Conservation (phyloP, 1,284 basidiomycete species). For the Cutaneotrichosporon sp. region DNA sequence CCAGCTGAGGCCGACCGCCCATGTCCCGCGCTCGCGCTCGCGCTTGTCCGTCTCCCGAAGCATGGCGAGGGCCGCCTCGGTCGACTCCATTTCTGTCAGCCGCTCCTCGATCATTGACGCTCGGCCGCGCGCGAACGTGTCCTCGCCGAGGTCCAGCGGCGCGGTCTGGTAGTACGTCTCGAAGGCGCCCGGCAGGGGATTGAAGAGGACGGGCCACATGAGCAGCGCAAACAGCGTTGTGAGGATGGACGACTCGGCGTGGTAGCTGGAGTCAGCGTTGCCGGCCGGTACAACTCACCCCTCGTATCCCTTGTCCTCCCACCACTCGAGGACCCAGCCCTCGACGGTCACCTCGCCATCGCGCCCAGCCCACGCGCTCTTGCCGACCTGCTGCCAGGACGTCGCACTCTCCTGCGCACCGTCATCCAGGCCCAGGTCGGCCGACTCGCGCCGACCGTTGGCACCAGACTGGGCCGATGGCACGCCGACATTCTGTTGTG, state of each 20-base stretch:
- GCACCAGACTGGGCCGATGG: not conserved
- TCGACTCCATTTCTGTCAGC: constrained; percentile 63
- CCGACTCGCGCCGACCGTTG: not conserved
- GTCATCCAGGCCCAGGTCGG: constrained; percentile 47
- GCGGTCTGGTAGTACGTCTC: constrained; percentile 91
- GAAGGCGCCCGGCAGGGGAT: constrained; percentile 82
- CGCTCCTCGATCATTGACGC: constrained; percentile 68
- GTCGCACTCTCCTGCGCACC: constrained; percentile 28
- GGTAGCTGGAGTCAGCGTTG: constrained; percentile 61
- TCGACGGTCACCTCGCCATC: constrained; percentile 80
- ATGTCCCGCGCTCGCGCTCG: constrained; percentile 69
- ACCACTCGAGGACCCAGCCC: constrained; percentile 77
- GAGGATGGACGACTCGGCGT: constrained; percentile 88
- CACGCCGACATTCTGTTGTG: constrained; percentile 51
- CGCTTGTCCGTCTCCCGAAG: constrained; percentile 65
- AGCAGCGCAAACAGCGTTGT: constrained; percentile 85
- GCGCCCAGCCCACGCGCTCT: constrained; percentile 78
- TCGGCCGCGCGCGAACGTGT: constrained; percentile 76
- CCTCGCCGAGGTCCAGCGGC: constrained; percentile 88
- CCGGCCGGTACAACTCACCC: constrained; percentile 63
- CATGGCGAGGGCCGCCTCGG: constrained; percentile 63
- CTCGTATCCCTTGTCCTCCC: constrained; percentile 74
- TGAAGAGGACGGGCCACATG: constrained; percentile 91
- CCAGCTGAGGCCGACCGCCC: constrained; percentile 89
- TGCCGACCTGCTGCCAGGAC: constrained; percentile 54